Evolutionary conservation across 306 rosid genomes (phyloP).

Genomic region (Dryas alaskensis): DNA sequence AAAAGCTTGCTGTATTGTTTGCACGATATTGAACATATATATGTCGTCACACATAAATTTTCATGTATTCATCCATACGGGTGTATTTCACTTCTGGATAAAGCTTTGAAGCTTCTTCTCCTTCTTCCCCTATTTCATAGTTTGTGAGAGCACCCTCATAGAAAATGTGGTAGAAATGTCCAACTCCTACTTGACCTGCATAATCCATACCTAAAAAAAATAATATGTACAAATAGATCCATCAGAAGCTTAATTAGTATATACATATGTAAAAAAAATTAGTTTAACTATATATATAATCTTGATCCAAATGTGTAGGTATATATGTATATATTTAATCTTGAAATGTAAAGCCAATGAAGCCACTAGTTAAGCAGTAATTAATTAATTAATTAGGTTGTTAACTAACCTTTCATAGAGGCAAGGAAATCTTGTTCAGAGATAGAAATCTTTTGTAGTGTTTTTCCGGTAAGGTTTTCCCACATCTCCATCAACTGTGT

Average conservation of each 20-base stretch:
- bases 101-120: conserved; percentile 50
- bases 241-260: background rate
- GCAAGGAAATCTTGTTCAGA: conserved; percentile 45
- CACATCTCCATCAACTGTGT: conserved; percentile 61
- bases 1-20: too few relatives aligned
- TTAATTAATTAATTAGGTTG: too few relatives aligned
- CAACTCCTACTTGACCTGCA: conserved; percentile 50
- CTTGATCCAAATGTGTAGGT: background rate
- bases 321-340: background rate
- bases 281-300: background rate
- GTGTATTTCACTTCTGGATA: conserved; percentile 52
- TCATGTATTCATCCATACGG: conserved; percentile 32
- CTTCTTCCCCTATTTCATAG: conserved; percentile 54
- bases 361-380: too few relatives aligned
- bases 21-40: too few relatives aligned
- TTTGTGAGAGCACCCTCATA: conserved; percentile 61
- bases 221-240: too few relatives aligned
- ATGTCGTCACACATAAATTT: too few relatives aligned
- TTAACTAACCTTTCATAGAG: conserved; percentile 38
- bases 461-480: conserved; percentile 57
- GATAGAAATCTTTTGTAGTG: conserved; percentile 44
- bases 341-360: too few relatives aligned
- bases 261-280: background rate
- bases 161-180: conserved; percentile 61
- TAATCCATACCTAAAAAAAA: conserved; percentile 29